Conservation (phyloP, 805 yeast species). For the Suhomyces sp. region DNA sequence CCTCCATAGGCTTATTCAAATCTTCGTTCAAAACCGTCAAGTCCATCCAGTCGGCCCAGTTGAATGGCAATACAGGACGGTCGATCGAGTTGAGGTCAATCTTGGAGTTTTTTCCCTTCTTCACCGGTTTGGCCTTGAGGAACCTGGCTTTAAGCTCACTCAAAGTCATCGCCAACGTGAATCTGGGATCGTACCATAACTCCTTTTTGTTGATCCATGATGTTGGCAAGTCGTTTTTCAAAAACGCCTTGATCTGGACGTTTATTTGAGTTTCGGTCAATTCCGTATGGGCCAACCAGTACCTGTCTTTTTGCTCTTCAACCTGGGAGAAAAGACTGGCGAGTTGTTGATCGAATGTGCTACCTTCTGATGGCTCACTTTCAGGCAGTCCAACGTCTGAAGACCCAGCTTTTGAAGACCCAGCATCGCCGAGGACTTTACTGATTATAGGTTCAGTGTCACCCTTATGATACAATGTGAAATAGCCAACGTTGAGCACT, state of each 20-base stretch:
- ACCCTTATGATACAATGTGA: not conserved
- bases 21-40: conserved; percentile 12
- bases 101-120: conserved; percentile 5
- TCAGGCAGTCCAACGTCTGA: not conserved
- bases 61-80: conserved; percentile 17
- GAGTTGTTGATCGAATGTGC: not conserved
- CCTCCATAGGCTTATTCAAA: conserved; percentile 3
- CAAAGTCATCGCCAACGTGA: conserved; percentile 16
- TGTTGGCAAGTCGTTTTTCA: conserved; percentile 8
- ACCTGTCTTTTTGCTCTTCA: conserved; percentile 15
- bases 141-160: conserved; percentile 4
- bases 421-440: not conserved
- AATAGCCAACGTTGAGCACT: conserved; percentile 2
- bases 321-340: conserved; percentile 13
- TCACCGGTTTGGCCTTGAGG: not conserved
- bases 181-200: conserved; percentile 20
- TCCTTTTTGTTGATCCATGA: conserved; percentile 20
- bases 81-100: not conserved
- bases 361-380: not conserved
- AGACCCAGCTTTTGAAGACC: not conserved
- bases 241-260: conserved; percentile 14
- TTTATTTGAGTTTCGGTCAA: conserved; percentile 13
- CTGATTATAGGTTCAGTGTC: not conserved
- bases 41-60: conserved; percentile 27
- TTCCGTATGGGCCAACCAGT: conserved; percentile 24